phyloP scores from a whole-genome alignment of 495 filamentous ascomycete species.

The Bacidia rubella region DNA sequence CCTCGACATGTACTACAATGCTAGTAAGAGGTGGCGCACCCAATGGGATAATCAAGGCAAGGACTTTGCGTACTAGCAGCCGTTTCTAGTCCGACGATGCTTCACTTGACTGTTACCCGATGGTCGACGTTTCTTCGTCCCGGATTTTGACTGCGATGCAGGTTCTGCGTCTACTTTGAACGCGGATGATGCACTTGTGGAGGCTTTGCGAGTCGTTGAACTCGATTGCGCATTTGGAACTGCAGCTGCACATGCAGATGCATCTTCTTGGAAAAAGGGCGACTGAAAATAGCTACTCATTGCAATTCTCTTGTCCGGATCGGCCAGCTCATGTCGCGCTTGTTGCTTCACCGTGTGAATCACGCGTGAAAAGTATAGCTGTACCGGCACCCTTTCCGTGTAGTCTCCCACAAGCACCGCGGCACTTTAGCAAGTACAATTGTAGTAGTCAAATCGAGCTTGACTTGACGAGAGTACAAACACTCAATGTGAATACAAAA shows the following conservation, averaged over 20 bases:
- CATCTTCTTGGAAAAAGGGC: neutral
- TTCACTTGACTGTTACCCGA: constrained; percentile 68
- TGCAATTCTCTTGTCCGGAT: no score
- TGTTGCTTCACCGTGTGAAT: no score
- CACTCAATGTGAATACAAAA: no score
- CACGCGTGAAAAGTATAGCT: no score
- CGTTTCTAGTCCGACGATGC: constrained; percentile 83
- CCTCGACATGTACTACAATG: constrained; percentile 56
- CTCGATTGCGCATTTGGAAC: neutral
- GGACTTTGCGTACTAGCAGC: constrained; percentile 46
- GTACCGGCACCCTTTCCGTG: no score
- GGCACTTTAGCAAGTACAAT: no score
- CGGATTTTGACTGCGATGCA: neutral
- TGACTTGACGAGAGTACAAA: no score
- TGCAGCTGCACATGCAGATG: neutral
- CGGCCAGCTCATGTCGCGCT: no score
- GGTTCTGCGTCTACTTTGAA: neutral
- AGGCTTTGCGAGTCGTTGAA: neutral
- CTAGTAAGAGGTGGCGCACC: neutral
- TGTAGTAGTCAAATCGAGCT: no score
- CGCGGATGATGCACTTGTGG: neutral
- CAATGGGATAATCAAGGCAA: neutral
- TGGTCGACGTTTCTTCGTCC: constrained; percentile 16
- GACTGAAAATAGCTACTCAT: neutral
- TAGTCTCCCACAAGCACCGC: no score